Evolutionary conservation across 169 alveolate genomes (phyloP), one percentile per base, ranked within the genome.

Genomic region (Toxoplasma gondii): DNA sequence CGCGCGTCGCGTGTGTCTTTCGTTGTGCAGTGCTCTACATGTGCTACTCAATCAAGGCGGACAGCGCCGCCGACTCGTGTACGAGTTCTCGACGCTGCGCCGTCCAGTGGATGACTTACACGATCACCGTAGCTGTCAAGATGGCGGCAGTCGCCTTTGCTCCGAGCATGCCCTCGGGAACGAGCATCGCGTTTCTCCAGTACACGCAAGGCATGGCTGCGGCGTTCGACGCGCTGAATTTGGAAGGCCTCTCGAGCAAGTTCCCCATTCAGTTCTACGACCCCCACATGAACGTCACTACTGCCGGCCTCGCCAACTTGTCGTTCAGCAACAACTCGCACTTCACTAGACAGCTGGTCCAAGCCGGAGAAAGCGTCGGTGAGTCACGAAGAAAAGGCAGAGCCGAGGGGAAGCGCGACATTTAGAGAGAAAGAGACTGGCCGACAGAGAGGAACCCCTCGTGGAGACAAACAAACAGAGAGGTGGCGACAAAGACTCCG

Each of bases 1-100:
- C 12, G 12, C 22, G 58, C 22, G 22, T 49, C 22, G 58, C n/a
- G 84, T n/a, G 41, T 74, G 84, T n/a, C 12, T 31, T 31, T 7
- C 70, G n/a, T 2, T 27, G 43, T n/a, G 38, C 84, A 74, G 84
- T 74, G 24, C 43, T 74, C 45, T 74, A 74, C 43, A 74, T 74
- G 84, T 74, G 84, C 84, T 74, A 74, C 84, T 74, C 84, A 16
- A 74, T 74, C 44, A 74, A 74, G 44, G 84, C 84, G 44, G 84
- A 74, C 44, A 74, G 44, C 43, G 9, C 45, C 39, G 84, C 84
- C 39, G 44, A 31, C 43, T 36, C 84, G 44, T 34, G 84, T 19
- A 36, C 43, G 49, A 74, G 84, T 36, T 74, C 84, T 41, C 84
- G 84, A n/a, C 84, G 84, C 84, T 74, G 84, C 22, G 84, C 84